A percentile compares a stretch with the other conserved stretches of the same genome.
Conservation (phyloP, 192 early-diverging fungal genomes). For the Linnemannia zychae region DNA sequence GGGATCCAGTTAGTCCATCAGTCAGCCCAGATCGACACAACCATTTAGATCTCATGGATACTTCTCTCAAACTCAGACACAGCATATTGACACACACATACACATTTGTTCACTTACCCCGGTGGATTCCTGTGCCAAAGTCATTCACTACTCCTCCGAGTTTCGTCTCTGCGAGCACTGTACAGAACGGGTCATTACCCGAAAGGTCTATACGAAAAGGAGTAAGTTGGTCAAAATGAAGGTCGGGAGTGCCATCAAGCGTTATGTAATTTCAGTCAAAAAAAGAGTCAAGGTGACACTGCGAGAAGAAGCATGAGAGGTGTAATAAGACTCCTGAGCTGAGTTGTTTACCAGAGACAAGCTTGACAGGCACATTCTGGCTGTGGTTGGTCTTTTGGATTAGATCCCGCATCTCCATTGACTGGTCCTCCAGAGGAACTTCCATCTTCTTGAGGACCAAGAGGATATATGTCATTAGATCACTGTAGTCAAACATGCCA, state of each 20-base stretch:
- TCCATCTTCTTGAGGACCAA: constrained; percentile 68
- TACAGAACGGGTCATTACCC: constrained; percentile 87
- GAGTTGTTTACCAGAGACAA: constrained; percentile 76
- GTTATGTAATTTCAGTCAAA: too few relatives aligned
- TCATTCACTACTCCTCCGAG: constrained; percentile 77
- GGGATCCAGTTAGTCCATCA: neutral
- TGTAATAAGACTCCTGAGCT: too few relatives aligned
- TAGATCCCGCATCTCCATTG: constrained; percentile 69
- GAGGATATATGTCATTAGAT: constrained; percentile 83
- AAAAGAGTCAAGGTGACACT: too few relatives aligned
- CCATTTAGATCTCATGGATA: neutral
- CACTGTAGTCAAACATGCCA: constrained; percentile 92
- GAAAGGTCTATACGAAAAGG: constrained; percentile 77
- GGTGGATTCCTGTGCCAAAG: constrained; percentile 82
- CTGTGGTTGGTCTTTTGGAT: constrained; percentile 61
- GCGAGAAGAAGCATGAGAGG: too few relatives aligned
- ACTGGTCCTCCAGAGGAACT: constrained; percentile 40
- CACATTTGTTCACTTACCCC: constrained; percentile 56
- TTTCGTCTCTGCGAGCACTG: constrained; percentile 81
- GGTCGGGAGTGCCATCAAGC: too few relatives aligned
- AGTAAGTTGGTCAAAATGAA: neutral
- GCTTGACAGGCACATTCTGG: constrained; percentile 69
- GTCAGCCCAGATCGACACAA: neutral
- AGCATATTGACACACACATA: neutral
- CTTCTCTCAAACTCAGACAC: neutral